Evolutionary conservation across 2,329 filamentous ascomycete genomes (phyloP).

Genomic region (Arthrobotrys entomopaga): DNA sequence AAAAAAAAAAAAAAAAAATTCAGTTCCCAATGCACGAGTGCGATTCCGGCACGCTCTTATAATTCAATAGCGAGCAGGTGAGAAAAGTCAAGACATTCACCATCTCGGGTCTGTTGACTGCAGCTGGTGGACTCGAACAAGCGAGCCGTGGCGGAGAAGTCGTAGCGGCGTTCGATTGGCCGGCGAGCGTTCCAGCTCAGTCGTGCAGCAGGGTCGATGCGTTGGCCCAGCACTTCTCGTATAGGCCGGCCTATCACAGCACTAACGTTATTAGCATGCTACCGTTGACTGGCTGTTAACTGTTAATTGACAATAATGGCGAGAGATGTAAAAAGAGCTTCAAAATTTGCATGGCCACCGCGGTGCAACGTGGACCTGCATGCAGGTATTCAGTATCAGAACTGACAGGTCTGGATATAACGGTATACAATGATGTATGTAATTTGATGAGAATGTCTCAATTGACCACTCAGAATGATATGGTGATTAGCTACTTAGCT

Average conservation of each 20-base stretch:
- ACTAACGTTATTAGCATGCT: too few relatives aligned
- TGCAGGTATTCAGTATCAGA: background rate
- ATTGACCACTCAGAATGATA: background rate
- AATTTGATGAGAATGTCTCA: background rate
- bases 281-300: too few relatives aligned
- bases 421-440: too few relatives aligned
- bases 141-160: constrained; percentile 20
- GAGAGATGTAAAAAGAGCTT: constrained; percentile 4
- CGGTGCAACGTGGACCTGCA: constrained; percentile 45
- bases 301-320: background rate
- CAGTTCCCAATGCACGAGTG: constrained; percentile 25
- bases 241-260: background rate
- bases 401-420: background rate
- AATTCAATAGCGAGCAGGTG: constrained; percentile 10
- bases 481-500: too few relatives aligned
- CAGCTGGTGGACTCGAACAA: constrained; percentile 1
- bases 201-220: constrained; percentile 27
- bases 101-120: constrained; percentile 17
- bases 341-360: background rate
- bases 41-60: constrained; percentile 40
- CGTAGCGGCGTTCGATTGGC: constrained; percentile 42
- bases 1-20: background rate
- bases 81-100: constrained; percentile 1
- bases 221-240: constrained; percentile 23
- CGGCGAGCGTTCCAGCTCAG: constrained; percentile 30